Conservation (phyloP, 345 rosid species). For the Sisymbrium irio region DNA sequence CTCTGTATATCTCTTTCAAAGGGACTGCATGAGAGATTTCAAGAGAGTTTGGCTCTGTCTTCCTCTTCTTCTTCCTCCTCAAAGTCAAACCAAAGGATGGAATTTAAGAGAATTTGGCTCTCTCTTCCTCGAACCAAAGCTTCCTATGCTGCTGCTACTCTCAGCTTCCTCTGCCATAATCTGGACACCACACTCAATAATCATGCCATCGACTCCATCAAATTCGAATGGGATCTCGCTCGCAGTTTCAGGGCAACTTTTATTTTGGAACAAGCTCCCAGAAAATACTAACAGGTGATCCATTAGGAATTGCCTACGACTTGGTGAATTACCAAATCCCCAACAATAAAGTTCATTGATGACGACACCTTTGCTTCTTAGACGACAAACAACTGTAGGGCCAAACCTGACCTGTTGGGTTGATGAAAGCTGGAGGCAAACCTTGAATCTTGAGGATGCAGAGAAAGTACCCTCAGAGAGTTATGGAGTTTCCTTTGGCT, state of each 20-base stretch:
- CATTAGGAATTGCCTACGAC: neutral
- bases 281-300: neutral
- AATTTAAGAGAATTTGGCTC: too few relatives aligned
- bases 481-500: neutral
- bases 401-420: fast-evolving
- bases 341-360: neutral
- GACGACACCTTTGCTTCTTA: neutral
- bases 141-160: too few relatives aligned
- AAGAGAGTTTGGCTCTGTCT: too few relatives aligned
- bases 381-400: neutral
- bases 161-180: neutral
- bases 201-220: neutral
- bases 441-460: neutral
- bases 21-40: too few relatives aligned
- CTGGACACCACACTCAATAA: neutral
- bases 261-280: neutral
- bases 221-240: neutral
- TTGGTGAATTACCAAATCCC: too few relatives aligned
- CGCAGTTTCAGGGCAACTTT: neutral
- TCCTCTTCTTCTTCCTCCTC: too few relatives aligned
- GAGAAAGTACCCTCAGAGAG: neutral
- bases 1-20: too few relatives aligned
- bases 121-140: too few relatives aligned
- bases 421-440: neutral
- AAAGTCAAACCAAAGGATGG: too few relatives aligned